Evolutionary conservation across 805 yeast species (phyloP), one percentile per base, ranked within the genome.

Genomic region (Pichia pseudocactophila): DNA sequence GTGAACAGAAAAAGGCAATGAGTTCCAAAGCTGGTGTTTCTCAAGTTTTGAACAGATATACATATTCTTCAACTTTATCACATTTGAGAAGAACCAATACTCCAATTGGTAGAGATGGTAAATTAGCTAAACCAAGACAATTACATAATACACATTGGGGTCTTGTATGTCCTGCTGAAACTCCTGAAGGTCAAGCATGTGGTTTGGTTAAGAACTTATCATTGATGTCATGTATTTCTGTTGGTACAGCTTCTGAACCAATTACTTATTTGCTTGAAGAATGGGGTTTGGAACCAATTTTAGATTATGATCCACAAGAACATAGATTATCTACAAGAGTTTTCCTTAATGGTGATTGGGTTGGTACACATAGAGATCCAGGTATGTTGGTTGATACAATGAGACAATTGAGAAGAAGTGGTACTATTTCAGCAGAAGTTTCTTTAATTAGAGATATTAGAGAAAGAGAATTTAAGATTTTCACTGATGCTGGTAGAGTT

Each of bases 161-260:
- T 58, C 75, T 92, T 56, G 97, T 92, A 36, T 92, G 99, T 69
- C 99, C 99, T 40, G 99, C 99, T 19, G 99, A 92, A 66, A 92
- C 99, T 15, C 99, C 99, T 3, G 99, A 92, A 71, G 99, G 99
- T 59, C 99, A 92, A 70, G 98, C 99, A 30, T 92, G 99, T 83
- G 99, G 99, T 59, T 73, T 92, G 64, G 98, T 92, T 42, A 92
- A 92, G 71, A 92, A 92, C 65, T 71, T 92, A 61, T 89, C 97
- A 1, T 70, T 92, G 52, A 89, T 92, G 97, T 79, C 97, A 1
- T 88, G 97, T 71, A 88, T 92, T 40, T 90, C 98, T 22, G 98
- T 92, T 50, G 98, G 99, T 63, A 77, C 96, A 7, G 86, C 94
- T n/a, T 86, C 96, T 33, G 95, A 87, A 60, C 96, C 97, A 30